Conservation (phyloP, 2,329 filamentous ascomycete genomes). For the Purpureocillium lavendulum region DNA sequence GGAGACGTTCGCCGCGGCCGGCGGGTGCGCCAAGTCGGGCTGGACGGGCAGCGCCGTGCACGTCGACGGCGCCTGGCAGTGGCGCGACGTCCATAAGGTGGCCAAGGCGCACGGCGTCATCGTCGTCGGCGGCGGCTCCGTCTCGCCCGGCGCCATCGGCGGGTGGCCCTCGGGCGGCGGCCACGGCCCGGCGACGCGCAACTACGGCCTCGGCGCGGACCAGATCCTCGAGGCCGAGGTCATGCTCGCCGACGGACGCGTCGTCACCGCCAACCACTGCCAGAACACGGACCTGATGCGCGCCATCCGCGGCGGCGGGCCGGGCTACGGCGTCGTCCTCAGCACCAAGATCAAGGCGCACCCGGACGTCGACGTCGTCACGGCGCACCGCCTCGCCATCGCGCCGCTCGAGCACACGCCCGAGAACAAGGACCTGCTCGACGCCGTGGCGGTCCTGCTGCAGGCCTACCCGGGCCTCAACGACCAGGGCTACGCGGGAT, state of each 20-base stretch:
- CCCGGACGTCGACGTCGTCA: conserved; percentile 12
- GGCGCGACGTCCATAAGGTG: conserved; percentile 22
- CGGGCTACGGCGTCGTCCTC: conserved; percentile 22
- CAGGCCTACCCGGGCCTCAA: conserved; percentile 21
- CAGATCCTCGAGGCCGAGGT: conserved; percentile 33
- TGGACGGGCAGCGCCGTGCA: conserved; percentile 25
- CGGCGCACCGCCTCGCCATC: conserved; percentile 9
- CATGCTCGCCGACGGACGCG: conserved; percentile 25
- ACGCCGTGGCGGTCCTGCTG: conserved; percentile 18
- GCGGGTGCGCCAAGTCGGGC: conserved; percentile 13
- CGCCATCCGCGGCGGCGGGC: conserved; percentile 27
- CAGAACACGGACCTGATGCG: conserved; percentile 26
- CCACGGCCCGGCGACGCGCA: conserved; percentile 26
- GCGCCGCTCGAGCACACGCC: conserved; percentile 11
- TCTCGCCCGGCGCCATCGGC: conserved; percentile 19
- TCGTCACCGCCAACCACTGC: conserved; percentile 23
- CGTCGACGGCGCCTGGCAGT: conserved; percentile 24
- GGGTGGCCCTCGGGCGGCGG: conserved; percentile 32
- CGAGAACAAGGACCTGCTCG: conserved; percentile 16
- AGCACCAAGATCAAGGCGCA: conserved; percentile 28
- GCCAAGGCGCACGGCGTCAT: conserved; percentile 21
- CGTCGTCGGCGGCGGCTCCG: conserved; percentile 23
- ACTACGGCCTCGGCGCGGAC: conserved; percentile 34
- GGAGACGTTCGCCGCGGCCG: conserved; percentile 11
- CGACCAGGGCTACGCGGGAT: conserved; percentile 19